A percentile compares a stretch with the other conserved stretches of the same genome.
These are phyloP conservation scores for Kurtzmaniella quercitrusa DNA, from an alignment of 1,139 yeast species.

Conservation along the genomic window DNA sequence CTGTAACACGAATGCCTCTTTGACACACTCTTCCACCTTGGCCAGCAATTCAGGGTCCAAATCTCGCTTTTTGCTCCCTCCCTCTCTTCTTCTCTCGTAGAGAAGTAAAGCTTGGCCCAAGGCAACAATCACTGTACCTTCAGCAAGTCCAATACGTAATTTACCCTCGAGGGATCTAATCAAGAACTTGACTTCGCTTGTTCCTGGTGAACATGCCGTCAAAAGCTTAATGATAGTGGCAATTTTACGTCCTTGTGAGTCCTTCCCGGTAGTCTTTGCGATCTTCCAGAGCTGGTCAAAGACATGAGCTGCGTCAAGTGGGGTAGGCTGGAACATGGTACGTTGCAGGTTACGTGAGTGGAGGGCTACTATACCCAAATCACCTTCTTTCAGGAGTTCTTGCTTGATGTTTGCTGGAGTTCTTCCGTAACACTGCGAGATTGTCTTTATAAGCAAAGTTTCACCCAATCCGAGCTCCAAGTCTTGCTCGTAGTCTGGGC, in stretches of 20 bases:
- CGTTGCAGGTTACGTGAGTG: constrained; percentile 81
- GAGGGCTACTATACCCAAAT: constrained; percentile 85
- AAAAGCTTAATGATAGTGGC: constrained; percentile 75
- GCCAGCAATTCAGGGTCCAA: constrained; percentile 38
- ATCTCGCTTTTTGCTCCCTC: constrained; percentile 11
- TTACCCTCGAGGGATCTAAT: constrained; percentile 91
- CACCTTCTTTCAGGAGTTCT: constrained; percentile 80
- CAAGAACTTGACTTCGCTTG: constrained; percentile 77
- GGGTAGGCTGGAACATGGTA: constrained; percentile 88
- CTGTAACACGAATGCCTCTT: constrained; percentile 85
- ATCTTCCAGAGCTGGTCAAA: constrained; percentile 71
- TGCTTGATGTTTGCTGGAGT: constrained; percentile 63
- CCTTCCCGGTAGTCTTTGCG: constrained; percentile 77
- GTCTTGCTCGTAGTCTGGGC: constrained; percentile 92
- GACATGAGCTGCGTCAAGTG: constrained; percentile 69
- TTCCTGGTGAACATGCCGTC: constrained; percentile 75
- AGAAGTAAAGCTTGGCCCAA: constrained; percentile 78
- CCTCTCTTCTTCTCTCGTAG: constrained; percentile 37
- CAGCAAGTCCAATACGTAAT: constrained; percentile 89
- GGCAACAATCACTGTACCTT: constrained; percentile 80
- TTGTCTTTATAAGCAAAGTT: constrained; percentile 77
- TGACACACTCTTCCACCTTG: constrained; percentile 70
- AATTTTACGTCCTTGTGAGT: constrained; percentile 76
- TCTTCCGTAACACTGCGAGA: constrained; percentile 87
- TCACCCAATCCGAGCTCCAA: constrained; percentile 93